Evolutionary conservation across 352 stramenopile genomes (phyloP).

Genomic region (Phytophthora colocasiae): DNA sequence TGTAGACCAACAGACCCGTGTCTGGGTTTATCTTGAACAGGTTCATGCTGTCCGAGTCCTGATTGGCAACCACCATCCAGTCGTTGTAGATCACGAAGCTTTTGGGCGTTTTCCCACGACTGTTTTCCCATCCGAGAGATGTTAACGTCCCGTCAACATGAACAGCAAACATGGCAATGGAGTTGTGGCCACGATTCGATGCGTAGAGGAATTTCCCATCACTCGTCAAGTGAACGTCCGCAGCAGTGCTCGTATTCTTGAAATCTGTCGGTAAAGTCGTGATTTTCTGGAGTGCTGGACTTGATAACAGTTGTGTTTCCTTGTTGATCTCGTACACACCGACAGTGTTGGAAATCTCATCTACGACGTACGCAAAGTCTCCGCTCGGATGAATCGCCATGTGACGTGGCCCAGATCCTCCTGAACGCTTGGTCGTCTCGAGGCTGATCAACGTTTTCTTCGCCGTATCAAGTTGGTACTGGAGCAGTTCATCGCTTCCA

Average conservation of each 20-base stretch:
- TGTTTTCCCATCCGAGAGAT: constrained; percentile 35
- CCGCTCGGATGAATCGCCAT: constrained; percentile 49
- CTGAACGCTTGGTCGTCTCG: constrained; percentile 15
- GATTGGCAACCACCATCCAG: constrained; percentile 61
- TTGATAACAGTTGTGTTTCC: constrained; percentile 18
- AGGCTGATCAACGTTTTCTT: constrained; percentile 39
- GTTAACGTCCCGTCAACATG: constrained; percentile 35
- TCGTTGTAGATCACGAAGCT: constrained; percentile 48
- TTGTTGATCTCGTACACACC: constrained; percentile 50
- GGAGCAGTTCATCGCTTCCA: constrained; percentile 57
- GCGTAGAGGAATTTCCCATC: constrained; percentile 59
- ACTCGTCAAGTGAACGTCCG: constrained; percentile 55
- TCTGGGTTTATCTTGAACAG: constrained; percentile 43
- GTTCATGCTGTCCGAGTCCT: constrained; percentile 55
- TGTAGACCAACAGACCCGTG: constrained; percentile 45
- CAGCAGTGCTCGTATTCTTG: constrained; percentile 27
- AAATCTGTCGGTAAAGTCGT: constrained; percentile 50
- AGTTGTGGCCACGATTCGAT: constrained; percentile 72
- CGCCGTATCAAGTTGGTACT: constrained; percentile 46
- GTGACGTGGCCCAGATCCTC: constrained; percentile 58
- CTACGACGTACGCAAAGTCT: constrained; percentile 53
- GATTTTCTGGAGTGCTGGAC: constrained; percentile 43
- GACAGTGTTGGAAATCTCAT: constrained; percentile 67
- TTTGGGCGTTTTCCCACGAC: constrained; percentile 48
- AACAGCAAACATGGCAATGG: constrained; percentile 58